Evolutionary conservation across 225 moss, liverwort and hornwort species (phyloP), one percentile per base, ranked within the genome.

Genomic region (Pseudoscleropodium purum): DNA sequence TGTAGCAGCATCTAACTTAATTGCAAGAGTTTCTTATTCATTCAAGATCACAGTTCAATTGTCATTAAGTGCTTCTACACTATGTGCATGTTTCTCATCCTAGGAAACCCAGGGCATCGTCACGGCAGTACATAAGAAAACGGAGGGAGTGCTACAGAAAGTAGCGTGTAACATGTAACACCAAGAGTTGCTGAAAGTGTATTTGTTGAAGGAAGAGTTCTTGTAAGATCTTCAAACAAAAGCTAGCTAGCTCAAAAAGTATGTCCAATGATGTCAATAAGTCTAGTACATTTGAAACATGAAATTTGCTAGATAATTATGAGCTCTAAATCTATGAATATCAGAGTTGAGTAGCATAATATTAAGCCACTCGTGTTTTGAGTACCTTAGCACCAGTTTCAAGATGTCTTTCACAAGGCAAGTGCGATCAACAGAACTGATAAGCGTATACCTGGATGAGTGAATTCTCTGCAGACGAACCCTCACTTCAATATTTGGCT

Each of bases 371-470:
- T 70, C 83, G 64, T 54, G 30, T 87, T 57, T 80, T 80, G 85
- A 51, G 68, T 79, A 84, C 73, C 87, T 81, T 85, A 72, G 75
- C 89, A 83, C 84, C 89, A 92, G 81, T 89, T 84, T 87, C 87
- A 79, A 86, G 86, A 92, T 88, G 88, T 92, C 90, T 86, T 84
- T 90, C 90, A 88, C 90, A 91, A 87, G 52, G 87, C 84, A 45
- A 89, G 89, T 92, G 92, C 87, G 87, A 92, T 91, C 89, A 91
- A 89, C 89, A 91, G 91, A 92, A 91, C 91, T 91, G 85, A 88
- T 77, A 63, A 51, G 84, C 37, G 59, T 75, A 86, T 89, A 90
- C 88, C 81, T 88, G 82, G 70, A 74, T 88, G 63, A 88, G 76
- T 83, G 88, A 88, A 88, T 76, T 82, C 86, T 85, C 73, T 41